Conservation (phyloP, 331 rosid genomes). For the Malus hybrid region DNA sequence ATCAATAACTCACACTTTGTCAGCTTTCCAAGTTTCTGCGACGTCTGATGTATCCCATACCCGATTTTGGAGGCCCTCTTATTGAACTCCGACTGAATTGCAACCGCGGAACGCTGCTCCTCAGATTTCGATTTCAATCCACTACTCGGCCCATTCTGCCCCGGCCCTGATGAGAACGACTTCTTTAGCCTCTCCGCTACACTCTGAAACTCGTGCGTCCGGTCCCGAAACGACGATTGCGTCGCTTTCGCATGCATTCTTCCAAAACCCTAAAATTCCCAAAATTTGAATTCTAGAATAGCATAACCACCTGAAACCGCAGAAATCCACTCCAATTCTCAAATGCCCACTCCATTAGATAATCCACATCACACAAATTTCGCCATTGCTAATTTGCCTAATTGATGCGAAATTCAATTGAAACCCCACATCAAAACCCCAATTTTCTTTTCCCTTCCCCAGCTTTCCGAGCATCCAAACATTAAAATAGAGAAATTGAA, state of each 20-base stretch:
- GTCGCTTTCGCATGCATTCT: constrained; percentile 54
- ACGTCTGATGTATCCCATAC: constrained; percentile 81
- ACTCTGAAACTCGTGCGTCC: constrained; percentile 70
- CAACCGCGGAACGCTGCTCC: constrained; percentile 55
- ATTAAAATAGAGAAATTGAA: neutral
- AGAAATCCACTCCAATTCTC: neutral
- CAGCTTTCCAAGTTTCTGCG: constrained; percentile 80
- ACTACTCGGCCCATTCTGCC: constrained; percentile 42
- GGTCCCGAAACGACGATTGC: constrained; percentile 74
- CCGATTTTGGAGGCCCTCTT: constrained; percentile 83
- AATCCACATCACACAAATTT: neutral
- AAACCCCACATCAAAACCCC: neutral
- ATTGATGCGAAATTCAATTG: neutral
- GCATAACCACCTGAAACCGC: constrained; percentile 29
- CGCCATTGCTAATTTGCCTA: neutral
- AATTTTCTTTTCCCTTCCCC: neutral
- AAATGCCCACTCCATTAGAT: neutral
- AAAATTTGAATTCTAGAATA: constrained; percentile 20
- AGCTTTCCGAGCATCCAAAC: neutral
- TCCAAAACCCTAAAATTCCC: constrained; percentile 1
- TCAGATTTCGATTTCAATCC: constrained; percentile 62
- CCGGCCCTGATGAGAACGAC: constrained; percentile 40
- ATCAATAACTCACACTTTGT: constrained; percentile 46
- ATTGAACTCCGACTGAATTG: constrained; percentile 76
- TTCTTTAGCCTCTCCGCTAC: constrained; percentile 73